Conservation (phyloP, 148 eudicot genomes). For the Silene conica region DNA sequence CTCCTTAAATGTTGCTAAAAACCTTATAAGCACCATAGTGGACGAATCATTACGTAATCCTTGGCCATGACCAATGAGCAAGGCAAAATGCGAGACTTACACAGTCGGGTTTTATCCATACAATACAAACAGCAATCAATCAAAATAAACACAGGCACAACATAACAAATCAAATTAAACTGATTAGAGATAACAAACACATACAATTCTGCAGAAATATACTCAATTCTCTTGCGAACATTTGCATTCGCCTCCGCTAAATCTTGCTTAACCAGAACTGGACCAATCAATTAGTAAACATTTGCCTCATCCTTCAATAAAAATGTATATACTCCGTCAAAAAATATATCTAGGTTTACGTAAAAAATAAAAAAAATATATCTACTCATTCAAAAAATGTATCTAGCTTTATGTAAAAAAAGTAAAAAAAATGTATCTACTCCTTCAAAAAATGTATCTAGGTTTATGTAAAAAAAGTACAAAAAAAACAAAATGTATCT, state of each 20-base stretch:
- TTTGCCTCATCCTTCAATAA: conserved; percentile 88
- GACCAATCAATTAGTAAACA: conserved; percentile 96
- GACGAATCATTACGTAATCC: background rate
- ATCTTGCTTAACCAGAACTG: conserved; percentile 97
- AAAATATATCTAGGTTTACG: no score
- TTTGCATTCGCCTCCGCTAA: conserved; percentile 97
- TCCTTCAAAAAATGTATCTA: no score
- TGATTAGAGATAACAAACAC: conserved; percentile 15
- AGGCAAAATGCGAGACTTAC: background rate
- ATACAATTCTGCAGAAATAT: conserved; percentile 95
- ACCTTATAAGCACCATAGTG: background rate
- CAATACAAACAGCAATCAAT: background rate
- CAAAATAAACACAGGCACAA: background rate
- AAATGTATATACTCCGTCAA: no score
- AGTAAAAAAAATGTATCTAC: no score
- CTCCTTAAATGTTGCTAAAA: background rate
- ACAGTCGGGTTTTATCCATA: background rate
- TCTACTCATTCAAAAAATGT: no score
- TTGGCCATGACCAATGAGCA: background rate
- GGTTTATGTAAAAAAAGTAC: no score
- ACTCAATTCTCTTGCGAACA: conserved; percentile 88
- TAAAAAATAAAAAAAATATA: no score
- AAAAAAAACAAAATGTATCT: no score
- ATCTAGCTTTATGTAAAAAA: no score
- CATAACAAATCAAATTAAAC: background rate